Conservation (phyloP, 257 asterid genomes). For the Oldenlandia corymbosa region DNA sequence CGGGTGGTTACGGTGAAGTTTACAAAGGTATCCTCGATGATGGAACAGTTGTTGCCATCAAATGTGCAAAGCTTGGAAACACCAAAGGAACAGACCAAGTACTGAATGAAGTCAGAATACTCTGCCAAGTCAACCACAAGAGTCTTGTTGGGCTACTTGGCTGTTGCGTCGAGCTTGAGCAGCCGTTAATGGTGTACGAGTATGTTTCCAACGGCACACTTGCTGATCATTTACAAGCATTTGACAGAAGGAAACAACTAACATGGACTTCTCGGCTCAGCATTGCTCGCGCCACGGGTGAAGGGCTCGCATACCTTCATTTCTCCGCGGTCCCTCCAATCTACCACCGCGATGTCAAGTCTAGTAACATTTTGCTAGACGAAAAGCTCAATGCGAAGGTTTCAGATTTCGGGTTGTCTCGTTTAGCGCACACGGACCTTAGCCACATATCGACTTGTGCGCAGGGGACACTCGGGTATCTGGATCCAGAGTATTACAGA, state of each 20-base stretch:
- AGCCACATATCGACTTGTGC: constrained; percentile 93
- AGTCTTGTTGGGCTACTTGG: constrained; percentile 79
- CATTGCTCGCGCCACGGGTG: constrained; percentile 76
- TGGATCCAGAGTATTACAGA: constrained; percentile 85
- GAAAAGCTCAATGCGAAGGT: constrained; percentile 68
- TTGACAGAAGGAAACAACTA: constrained; percentile 25
- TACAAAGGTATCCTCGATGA: constrained; percentile 66
- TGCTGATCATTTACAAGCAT: constrained; percentile 46
- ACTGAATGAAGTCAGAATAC: constrained; percentile 81
- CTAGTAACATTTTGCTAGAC: constrained; percentile 80
- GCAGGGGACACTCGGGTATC: constrained; percentile 91
- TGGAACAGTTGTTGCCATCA: constrained; percentile 68
- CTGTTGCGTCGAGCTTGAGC: constrained; percentile 90
- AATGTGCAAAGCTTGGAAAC: constrained; percentile 87
- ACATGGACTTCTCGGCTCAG: constrained; percentile 51
- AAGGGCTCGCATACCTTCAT: constrained; percentile 84
- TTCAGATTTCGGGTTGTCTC: constrained; percentile 76
- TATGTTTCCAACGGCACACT: constrained; percentile 62
- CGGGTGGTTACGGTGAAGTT: constrained; percentile 88
- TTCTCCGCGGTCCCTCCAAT: constrained; percentile 81
- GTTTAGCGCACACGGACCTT: constrained; percentile 76
- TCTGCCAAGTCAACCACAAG: constrained; percentile 86
- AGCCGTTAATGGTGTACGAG: constrained; percentile 80
- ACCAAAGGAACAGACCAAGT: constrained; percentile 81
- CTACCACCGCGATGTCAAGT: constrained; percentile 87